These are phyloP conservation scores for Pulicaria dysenterica DNA, from an alignment of 129 eudicot genomes.

Conservation along the genomic window DNA sequence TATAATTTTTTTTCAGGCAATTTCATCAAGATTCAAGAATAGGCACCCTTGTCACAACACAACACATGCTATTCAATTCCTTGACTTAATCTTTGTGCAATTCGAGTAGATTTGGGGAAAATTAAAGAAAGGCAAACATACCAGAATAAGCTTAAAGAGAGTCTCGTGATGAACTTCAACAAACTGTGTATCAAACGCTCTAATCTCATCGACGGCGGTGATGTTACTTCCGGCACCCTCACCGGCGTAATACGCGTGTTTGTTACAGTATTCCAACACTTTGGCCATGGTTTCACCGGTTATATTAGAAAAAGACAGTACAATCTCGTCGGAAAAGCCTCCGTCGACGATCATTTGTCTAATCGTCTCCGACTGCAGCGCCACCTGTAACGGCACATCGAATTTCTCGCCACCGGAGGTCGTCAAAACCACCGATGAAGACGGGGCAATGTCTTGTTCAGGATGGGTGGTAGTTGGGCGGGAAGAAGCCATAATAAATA, in stretches of 20 bases:
- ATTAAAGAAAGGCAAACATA: neutral
- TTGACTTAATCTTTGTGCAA: too few species aligned
- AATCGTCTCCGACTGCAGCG: slow-evolving; percentile 20
- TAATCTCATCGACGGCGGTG: slow-evolving; percentile 22
- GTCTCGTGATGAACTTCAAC: slow-evolving; percentile 22
- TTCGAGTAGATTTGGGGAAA: too few species aligned
- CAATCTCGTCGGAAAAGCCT: slow-evolving; percentile 18
- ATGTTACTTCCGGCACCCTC: slow-evolving; percentile 14
- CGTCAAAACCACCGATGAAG: slow-evolving; percentile 2
- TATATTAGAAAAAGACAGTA: slow-evolving; percentile 20
- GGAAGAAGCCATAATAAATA: slow-evolving; percentile 8
- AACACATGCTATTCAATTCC: too few species aligned
- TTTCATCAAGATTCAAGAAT: too few species aligned
- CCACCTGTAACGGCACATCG: slow-evolving; percentile 23
- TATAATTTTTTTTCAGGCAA: too few species aligned
- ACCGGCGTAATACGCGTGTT: slow-evolving; percentile 18
- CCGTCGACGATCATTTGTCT: slow-evolving; percentile 13
- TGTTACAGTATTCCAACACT: slow-evolving; percentile 25
- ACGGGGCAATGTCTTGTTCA: neutral
- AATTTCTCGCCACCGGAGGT: slow-evolving; percentile 27
- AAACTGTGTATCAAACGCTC: slow-evolving; percentile 18
- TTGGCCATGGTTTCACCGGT: slow-evolving; percentile 19
- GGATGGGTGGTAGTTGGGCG: slow-evolving; percentile 20
- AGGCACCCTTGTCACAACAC: too few species aligned
- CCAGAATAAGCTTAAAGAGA: slow-evolving; percentile 25